Base-by-base conservation (phyloP, 495 filamentous ascomycete species). In the Tetracladium marchalianum region DNA sequence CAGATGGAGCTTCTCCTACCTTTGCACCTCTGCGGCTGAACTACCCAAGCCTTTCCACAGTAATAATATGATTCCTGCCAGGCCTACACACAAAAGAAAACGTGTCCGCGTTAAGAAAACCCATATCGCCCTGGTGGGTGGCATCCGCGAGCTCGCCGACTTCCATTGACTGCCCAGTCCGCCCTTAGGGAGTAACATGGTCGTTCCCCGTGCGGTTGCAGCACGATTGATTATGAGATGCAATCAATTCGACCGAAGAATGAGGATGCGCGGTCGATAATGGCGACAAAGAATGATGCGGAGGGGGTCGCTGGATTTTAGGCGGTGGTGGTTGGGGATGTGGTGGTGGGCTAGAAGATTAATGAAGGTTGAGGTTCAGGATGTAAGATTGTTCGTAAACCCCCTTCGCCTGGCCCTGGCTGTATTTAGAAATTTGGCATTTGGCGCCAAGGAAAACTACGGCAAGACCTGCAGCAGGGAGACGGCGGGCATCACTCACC, bases 1-100 rank as follows among this genome's bases (percentile, higher is more conserved):
- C 31, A 22, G 12, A 35, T 50, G 37, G 35, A 49, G 37, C 41
- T 39, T 38, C 16, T 48, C 79, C 57, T 69, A 95, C 90, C 79
- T 95, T 74, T 95, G 86, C 84, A 95, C 88, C 53, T 92, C 85
- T 36, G 77, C 76, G 18, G 90, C 87, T 12, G 86, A 86, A 39
- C 72, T 78, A 59, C 80, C 80, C 50, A 96, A 77, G 39, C 87
- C 83, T 62, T 87, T 81, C 89, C 89, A 98, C 80, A 95, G 64
- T 69, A 96, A 71, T 62, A 96, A 62, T 52, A 95, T 62, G 55
- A 87, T 65, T 15, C 82, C 83, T 13, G 76, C 73, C 32, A 94
- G 46, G 39, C 81, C 85, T 38, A 93, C 57, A 33, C 83, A 77
- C 38, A 92, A 66, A 50, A 95, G 69, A 47, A 92, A 85, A 33